Conservation (phyloP, 176 grass and related monocot genomes). For the Panicum miliaceum region DNA sequence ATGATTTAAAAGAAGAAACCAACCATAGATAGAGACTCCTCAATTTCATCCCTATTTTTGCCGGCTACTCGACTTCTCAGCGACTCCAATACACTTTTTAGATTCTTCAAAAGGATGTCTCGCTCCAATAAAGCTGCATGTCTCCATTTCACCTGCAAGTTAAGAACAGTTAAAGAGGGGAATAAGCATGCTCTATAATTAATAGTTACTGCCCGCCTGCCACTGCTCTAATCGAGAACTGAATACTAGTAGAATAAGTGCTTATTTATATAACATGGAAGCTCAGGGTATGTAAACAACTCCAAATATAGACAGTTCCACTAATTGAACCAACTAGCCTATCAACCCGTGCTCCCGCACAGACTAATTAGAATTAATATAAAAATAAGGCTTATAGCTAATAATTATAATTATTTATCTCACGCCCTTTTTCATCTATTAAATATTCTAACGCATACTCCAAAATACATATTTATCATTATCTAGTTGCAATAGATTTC, state of each 20-base stretch:
- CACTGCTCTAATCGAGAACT: not conserved
- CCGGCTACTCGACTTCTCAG: constrained; percentile 58
- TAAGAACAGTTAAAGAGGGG: constrained; percentile 10
- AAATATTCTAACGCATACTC: too few species aligned
- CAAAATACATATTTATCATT: too few species aligned
- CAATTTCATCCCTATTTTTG: constrained; percentile 74
- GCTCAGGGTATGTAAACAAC: not conserved
- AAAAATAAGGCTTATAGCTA: too few species aligned
- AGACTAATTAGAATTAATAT: too few species aligned
- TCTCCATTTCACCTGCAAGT: constrained; percentile 68
- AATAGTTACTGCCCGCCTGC: not conserved
- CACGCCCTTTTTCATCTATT: too few species aligned
- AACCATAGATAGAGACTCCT: constrained; percentile 79
- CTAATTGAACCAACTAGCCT: constrained; percentile 21
- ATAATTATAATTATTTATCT: too few species aligned
- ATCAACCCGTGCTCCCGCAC: too few species aligned
- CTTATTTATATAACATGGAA: not conserved
- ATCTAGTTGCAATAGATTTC: too few species aligned
- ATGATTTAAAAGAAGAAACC: constrained; percentile 45
- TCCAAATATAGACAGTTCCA: constrained; percentile 8
- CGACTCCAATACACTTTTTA: constrained; percentile 66
- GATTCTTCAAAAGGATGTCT: constrained; percentile 77
- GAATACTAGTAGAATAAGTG: not conserved
- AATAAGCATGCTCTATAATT: not conserved
- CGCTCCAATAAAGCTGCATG: constrained; percentile 69